Conservation (phyloP, 1,284 basidiomycete genomes). For the Puccinia coronata region DNA sequence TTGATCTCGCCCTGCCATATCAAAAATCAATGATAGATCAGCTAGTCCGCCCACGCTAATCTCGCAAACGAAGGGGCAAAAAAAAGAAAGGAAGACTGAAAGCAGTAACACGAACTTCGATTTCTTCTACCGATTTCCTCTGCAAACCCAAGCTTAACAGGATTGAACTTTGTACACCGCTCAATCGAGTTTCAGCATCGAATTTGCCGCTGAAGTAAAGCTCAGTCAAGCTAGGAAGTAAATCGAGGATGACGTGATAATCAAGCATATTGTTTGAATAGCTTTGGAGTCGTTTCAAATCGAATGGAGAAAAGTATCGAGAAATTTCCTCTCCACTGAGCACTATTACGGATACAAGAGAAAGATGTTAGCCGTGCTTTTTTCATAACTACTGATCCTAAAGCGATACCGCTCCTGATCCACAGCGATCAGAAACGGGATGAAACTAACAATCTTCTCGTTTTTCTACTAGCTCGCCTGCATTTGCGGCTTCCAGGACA, state of each 20-base stretch:
- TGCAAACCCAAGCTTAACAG: conserved; percentile 87
- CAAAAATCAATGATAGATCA: neutral
- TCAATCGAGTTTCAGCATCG: conserved; percentile 65
- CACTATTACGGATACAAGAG: conserved; percentile 19
- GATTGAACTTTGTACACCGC: conserved; percentile 79
- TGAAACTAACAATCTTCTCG: conserved; percentile 20
- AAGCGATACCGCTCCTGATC: neutral
- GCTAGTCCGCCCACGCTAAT: neutral
- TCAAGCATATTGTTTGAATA: conserved; percentile 96
- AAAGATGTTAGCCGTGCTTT: neutral
- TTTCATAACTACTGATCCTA: neutral
- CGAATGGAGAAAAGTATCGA: conserved; percentile 80
- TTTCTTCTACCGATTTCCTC: conserved; percentile 83
- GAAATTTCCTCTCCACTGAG: conserved; percentile 68
- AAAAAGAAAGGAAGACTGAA: conserved; percentile 7
- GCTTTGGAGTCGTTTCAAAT: conserved; percentile 90
- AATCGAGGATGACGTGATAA: conserved; percentile 91
- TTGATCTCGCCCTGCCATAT: conserved; percentile 68
- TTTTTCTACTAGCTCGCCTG: conserved; percentile 61
- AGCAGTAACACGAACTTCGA: conserved; percentile 63
- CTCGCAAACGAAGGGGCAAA: neutral
- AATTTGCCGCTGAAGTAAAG: conserved; percentile 82
- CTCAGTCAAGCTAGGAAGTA: conserved; percentile 75
- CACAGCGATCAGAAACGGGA: neutral
- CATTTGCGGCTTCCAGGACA: conserved; percentile 79